Evolutionary conservation across 2,329 filamentous ascomycete species (phyloP), one percentile per base, ranked within the genome.

Genomic region (Clarireedia hainanense): DNA sequence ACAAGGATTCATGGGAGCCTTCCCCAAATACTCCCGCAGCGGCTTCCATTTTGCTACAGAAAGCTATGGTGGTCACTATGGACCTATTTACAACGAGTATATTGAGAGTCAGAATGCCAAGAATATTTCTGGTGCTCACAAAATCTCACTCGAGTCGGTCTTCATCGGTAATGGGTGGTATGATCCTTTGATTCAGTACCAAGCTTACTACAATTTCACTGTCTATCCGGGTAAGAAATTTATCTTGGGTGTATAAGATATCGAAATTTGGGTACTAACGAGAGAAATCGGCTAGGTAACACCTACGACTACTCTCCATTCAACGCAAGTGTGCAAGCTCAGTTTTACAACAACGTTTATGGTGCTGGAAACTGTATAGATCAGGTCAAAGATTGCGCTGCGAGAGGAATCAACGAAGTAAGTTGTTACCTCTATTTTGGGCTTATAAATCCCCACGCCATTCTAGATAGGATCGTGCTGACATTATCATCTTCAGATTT

Each of bases 1-100:
- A 26, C 81, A 84, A 63, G 80, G 80, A 1, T 84, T 85, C 67
- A 80, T 83, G 75, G 80, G 80, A 2, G 80, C 75, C 0, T 84
- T 84, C 64, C 80, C 75, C 1, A 65, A 76, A 57, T 77, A 77
- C 61, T 70, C 74, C 0, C 69, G 75, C 20, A 70, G 75, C 45
- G 75, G 74, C 0, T 78, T 83, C 62, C 75, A 77, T 63, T 80
- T 83, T 60, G 71, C 79, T 0, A 80, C 77, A 0, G 80, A 83
- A 65, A 77, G 73, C 40, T 81, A 81, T 56, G 80, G 80, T 2
- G 80, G 80, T 0, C 80, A 83, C 58, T 83, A 81, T 61, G 79
- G 72, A 0, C 80, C 80, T 0, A 70, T 81, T 1, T 85, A 87
- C 63, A 81, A 81, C 14, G 72, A 76, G 37, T 73, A 74, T 42